These are phyloP conservation scores for Sungouiozyma intestinalis DNA, from an alignment of 805 yeast species.

Conservation along the genomic window DNA sequence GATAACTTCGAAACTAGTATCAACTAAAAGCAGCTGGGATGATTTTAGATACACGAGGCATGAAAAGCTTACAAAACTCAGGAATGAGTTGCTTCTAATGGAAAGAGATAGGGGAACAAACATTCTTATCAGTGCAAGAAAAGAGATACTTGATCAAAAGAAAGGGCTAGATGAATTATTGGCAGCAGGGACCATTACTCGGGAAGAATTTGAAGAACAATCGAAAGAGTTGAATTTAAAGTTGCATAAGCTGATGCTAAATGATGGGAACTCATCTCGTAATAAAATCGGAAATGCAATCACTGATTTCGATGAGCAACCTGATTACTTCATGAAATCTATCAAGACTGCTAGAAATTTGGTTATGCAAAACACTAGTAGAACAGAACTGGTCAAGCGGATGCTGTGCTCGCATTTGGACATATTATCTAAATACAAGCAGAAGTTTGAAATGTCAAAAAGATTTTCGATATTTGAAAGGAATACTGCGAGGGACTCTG, in stretches of 20 bases:
- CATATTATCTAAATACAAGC: conserved; percentile 9
- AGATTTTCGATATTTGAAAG: conserved; percentile 5
- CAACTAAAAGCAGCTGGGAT: conserved; percentile 5
- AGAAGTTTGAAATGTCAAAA: conserved; percentile 11
- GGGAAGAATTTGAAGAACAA: conserved; percentile 8
- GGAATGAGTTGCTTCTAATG: conserved; percentile 12
- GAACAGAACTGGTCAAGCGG: conserved; percentile 13
- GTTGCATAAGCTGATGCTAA: conserved; percentile 2
- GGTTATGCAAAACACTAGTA: conserved; percentile 10
- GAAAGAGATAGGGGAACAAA: conserved; percentile 9
- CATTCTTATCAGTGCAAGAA: conserved; percentile 11
- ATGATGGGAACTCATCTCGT: neutral
- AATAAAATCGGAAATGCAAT: neutral
- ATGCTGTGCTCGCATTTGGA: conserved; percentile 13
- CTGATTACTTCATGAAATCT: conserved; percentile 13
- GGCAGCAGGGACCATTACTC: conserved; percentile 9
- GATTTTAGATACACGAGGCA: conserved; percentile 9
- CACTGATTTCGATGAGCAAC: neutral
- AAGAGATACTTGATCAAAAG: conserved; percentile 11
- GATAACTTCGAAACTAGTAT: conserved; percentile 8
- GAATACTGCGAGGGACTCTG: conserved; percentile 14
- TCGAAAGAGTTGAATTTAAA: conserved; percentile 8
- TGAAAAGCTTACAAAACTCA: conserved; percentile 10
- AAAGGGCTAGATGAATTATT: conserved; percentile 8
- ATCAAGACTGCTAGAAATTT: conserved; percentile 14